These are phyloP conservation scores for Raffaelea ambrosiae DNA, from an alignment of 2,329 filamentous ascomycete genomes.

Conservation along the genomic window DNA sequence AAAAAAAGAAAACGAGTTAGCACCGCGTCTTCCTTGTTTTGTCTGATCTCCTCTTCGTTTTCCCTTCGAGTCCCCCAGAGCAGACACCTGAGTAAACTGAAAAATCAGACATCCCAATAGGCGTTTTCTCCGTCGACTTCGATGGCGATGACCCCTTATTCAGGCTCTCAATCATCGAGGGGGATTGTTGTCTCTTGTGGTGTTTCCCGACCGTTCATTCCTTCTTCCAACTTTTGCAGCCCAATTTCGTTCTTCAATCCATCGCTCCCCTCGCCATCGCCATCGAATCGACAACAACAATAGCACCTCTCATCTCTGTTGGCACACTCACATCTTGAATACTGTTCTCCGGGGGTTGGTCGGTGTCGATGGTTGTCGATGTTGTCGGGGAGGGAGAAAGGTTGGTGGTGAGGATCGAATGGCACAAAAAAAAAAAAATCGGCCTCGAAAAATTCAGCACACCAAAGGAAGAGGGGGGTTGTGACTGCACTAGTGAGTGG, in stretches of 20 bases:
- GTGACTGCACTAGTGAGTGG: background rate
- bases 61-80: background rate
- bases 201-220: no score
- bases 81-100: no score
- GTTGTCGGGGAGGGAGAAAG: constrained; percentile 3
- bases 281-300: background rate
- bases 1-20: background rate
- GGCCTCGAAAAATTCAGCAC: constrained; percentile 1
- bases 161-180: no score
- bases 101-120: no score
- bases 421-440: constrained; percentile 6
- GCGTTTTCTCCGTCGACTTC: no score
- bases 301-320: background rate
- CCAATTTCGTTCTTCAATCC: background rate
- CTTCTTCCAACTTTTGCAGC: background rate
- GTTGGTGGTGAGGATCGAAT: background rate
- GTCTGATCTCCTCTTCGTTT: background rate
- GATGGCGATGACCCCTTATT: background rate
- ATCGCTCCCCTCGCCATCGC: background rate
- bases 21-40: background rate
- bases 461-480: background rate
- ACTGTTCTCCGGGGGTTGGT: constrained; percentile 6
- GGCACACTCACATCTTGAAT: constrained; percentile 11
- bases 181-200: no score
- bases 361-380: constrained; percentile 4